Conservation (phyloP, 176 grass and related monocot genomes). For the Rhipidocladum racemiflorum region DNA sequence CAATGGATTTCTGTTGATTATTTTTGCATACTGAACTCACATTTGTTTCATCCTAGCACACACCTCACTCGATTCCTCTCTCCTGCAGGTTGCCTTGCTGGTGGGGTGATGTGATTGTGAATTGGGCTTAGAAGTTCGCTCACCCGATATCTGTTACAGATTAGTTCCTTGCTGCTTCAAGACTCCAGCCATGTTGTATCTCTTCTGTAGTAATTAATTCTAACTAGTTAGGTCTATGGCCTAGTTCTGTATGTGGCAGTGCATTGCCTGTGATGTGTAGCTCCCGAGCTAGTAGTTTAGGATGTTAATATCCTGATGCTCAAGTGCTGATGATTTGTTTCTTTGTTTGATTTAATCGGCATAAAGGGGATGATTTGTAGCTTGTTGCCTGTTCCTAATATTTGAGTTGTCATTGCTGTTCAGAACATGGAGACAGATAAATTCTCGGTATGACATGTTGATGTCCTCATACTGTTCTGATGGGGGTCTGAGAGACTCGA, state of each 20-base stretch:
- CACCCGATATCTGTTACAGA: constrained; percentile 10
- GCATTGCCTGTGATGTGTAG: constrained; percentile 39
- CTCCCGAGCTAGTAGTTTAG: constrained; percentile 34
- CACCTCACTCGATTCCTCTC: not conserved
- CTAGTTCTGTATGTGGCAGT: constrained; percentile 27
- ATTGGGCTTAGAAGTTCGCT: constrained; percentile 17
- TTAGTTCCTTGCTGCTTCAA: constrained; percentile 34
- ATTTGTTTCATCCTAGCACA: not conserved
- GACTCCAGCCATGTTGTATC: constrained; percentile 28
- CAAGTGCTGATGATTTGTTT: constrained; percentile 38
- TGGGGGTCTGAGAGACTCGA: too few relatives aligned
- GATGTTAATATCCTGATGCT: constrained; percentile 40
- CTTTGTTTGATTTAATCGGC: constrained; percentile 11
- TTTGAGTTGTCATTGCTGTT: not conserved
- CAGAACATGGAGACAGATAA: not conserved
- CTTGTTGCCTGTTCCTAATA: constrained; percentile 30
- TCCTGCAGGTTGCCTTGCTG: constrained; percentile 34
- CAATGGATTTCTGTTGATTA: not conserved
- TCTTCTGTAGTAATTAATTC: constrained; percentile 28
- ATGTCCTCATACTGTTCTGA: too few relatives aligned
- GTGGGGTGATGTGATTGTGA: constrained; percentile 20
- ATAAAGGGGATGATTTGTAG: constrained; percentile 23
- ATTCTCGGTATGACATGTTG: constrained; percentile 8
- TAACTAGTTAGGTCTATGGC: constrained; percentile 37
- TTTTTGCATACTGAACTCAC: not conserved